Conservation (phyloP, 345 rosid species). For the Sapria himalayana region DNA sequence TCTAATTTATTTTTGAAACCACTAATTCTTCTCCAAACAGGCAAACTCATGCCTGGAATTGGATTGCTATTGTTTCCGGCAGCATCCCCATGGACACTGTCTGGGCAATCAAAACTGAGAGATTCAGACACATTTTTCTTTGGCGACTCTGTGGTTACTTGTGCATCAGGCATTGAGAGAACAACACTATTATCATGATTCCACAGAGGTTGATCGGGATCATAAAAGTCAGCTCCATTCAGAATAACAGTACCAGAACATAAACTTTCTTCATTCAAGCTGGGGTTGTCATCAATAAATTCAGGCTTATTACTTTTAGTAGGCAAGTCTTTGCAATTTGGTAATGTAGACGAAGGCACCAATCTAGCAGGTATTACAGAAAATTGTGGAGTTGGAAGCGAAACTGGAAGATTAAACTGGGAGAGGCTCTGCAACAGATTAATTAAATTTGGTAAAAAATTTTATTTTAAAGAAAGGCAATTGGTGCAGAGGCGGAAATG, state of each 20-base stretch:
- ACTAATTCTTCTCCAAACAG: constrained; percentile 67
- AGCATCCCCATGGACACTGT: constrained; percentile 13
- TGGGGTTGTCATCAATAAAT: constrained; percentile 33
- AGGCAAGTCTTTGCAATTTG: constrained; percentile 24
- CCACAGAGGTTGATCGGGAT: constrained; percentile 99
- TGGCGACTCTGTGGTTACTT: constrained; percentile 27
- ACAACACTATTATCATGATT: constrained; percentile 43
- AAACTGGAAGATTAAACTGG: constrained; percentile 89
- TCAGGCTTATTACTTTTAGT: constrained; percentile 26
- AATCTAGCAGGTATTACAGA: constrained; percentile 36
- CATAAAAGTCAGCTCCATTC: constrained; percentile 65
- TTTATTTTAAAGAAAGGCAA: too few relatives aligned
- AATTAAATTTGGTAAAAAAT: too few relatives aligned
- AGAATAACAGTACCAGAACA: constrained; percentile 23
- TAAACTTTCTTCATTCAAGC: constrained; percentile 35
- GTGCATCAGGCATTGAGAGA: constrained; percentile 42
- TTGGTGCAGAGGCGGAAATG: too few relatives aligned
- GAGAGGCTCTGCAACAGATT: constrained; percentile 93
- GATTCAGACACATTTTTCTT: constrained; percentile 31
- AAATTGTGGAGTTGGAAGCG: constrained; percentile 57
- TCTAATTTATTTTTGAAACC: constrained; percentile 23
- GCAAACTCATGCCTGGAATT: constrained; percentile 22
- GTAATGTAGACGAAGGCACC: constrained; percentile 27
- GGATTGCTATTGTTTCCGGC: too few relatives aligned
- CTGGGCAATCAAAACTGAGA: constrained; percentile 15